phyloP scores from a whole-genome alignment of 116 monocot genomes.

The Phalaenopsis hybrid region DNA sequence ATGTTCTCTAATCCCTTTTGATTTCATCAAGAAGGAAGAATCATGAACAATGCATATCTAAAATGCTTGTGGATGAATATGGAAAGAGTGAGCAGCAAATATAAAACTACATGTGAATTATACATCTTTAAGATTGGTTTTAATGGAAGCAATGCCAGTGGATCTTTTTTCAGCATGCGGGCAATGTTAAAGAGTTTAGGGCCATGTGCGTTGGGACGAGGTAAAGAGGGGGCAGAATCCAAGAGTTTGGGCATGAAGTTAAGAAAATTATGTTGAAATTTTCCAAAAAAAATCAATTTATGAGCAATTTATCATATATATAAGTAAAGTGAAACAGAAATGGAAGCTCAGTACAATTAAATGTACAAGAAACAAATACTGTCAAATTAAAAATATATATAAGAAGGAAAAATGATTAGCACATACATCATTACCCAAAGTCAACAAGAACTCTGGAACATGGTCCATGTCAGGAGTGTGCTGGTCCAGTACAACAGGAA shows the following conservation, averaged over 20 bases:
- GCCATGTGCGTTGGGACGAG: not conserved
- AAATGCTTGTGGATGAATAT: no score
- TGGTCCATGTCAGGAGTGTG: constrained; percentile 96
- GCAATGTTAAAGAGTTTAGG: not conserved
- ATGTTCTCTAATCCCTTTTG: no score
- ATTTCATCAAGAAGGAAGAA: no score
- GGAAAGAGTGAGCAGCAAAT: no score
- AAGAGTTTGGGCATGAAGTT: not conserved
- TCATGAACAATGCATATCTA: no score
- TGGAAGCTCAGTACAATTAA: not conserved
- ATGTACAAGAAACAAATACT: not conserved
- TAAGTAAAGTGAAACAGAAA: not conserved
- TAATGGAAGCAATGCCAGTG: no score
- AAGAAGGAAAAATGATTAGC: constrained; percentile 5
- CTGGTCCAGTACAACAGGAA: constrained; percentile 94
- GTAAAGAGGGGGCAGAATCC: not conserved
- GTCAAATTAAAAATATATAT: not conserved
- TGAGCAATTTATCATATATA: not conserved
- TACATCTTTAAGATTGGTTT: no score
- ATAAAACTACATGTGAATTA: no score
- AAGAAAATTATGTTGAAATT: not conserved
- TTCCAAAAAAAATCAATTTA: not conserved
- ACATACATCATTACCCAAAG: constrained; percentile 92
- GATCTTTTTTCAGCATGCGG: no score
- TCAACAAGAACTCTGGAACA: constrained; percentile 87